A percentile compares a stretch with the other conserved stretches of the same genome.
Evolutionary conservation across 2,329 filamentous ascomycete genomes (phyloP).

Genomic region (Epichloe gansuensis): DNA sequence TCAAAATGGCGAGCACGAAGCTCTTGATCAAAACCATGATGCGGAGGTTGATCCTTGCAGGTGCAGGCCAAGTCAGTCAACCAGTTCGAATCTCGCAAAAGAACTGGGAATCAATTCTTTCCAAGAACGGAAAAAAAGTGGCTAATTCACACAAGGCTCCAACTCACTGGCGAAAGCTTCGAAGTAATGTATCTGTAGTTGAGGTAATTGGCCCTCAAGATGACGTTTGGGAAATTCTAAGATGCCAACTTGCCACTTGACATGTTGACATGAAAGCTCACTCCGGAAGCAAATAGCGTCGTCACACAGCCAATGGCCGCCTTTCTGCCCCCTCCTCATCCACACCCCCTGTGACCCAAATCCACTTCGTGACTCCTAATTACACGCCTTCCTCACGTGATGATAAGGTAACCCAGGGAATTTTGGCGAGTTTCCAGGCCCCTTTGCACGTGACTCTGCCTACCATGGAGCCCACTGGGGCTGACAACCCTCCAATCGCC

Average conservation of each 20-base stretch:
- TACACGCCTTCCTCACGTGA: constrained; percentile 10
- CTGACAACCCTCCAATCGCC: constrained; percentile 26
- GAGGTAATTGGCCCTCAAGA: not conserved
- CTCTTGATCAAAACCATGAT: constrained; percentile 48
- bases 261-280: not conserved
- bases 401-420: constrained; percentile 6
- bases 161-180: not conserved
- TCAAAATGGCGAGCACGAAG: constrained; percentile 44
- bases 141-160: not conserved
- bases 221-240: not conserved
- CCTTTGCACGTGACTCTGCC: constrained; percentile 1
- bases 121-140: not conserved
- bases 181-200: not conserved
- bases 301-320: not conserved
- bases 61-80: not conserved
- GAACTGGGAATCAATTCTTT: too few relatives aligned
- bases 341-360: not conserved
- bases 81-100: not conserved
- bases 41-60: constrained; percentile 6
- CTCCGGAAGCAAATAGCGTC: not conserved
- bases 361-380: not conserved
- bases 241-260: constrained; percentile 1
- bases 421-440: not conserved
- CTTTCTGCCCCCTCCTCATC: constrained; percentile 2
- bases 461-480: constrained; percentile 16